phyloP scores from a whole-genome alignment of 306 rosid genomes.

The Castanospermum australe region DNA sequence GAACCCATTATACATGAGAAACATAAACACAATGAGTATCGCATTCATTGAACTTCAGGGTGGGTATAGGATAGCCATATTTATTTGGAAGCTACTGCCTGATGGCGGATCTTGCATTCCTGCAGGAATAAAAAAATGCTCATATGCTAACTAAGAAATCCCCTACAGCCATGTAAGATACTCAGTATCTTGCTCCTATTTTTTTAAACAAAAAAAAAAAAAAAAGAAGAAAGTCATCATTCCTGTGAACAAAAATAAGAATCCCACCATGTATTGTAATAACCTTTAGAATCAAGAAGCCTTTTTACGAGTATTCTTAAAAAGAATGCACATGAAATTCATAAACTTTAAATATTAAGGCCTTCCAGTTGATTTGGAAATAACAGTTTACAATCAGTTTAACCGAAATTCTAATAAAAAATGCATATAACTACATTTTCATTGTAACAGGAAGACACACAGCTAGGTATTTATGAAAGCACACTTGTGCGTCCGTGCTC shows the following conservation, averaged over 20 bases:
- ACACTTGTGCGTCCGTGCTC: not conserved
- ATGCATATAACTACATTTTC: conserved; percentile 7
- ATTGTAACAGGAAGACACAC: conserved; percentile 1
- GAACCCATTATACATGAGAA: not conserved
- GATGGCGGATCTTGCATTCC: conserved; percentile 8
- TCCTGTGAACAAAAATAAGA: not conserved
- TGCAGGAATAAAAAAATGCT: not conserved
- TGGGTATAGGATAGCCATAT: not conserved
- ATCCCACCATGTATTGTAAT: conserved; percentile 6
- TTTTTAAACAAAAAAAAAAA: no score
- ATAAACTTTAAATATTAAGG: not conserved
- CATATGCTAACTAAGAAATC: not conserved
- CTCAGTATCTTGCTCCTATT: not conserved
- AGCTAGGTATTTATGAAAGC: not conserved
- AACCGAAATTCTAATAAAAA: not conserved
- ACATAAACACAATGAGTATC: not conserved
- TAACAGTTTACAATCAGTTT: not conserved
- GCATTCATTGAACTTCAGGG: conserved; percentile 11
- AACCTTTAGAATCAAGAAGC: conserved; percentile 1
- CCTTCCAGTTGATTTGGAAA: conserved; percentile 4
- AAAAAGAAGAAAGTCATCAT: not conserved
- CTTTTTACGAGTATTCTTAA: not conserved
- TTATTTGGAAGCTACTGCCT: not conserved
- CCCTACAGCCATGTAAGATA: not conserved
- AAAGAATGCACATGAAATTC: conserved; percentile 3